phyloP scores from a whole-genome alignment of 257 asterid genomes.

The Linaria vulgaris region DNA sequence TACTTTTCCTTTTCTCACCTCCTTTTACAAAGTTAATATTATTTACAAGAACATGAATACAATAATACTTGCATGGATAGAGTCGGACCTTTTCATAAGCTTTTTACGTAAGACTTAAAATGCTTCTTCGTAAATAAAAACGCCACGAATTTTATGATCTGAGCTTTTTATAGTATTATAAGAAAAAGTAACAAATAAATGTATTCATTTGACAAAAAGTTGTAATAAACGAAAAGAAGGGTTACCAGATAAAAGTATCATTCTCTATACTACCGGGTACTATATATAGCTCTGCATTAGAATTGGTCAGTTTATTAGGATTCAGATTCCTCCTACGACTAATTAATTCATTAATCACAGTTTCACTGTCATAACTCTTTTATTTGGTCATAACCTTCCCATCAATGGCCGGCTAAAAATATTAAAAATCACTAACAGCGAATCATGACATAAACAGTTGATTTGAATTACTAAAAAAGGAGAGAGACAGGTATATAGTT shows the following conservation, averaged over 20 bases:
- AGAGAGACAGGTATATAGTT: too few relatives aligned
- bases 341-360: constrained; percentile 9
- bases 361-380: constrained; percentile 3
- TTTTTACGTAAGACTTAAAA: too few relatives aligned
- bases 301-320: constrained; percentile 23
- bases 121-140: too few relatives aligned
- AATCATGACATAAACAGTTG: not conserved
- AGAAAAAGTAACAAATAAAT: too few relatives aligned
- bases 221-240: not conserved
- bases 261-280: not conserved
- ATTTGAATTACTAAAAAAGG: too few relatives aligned
- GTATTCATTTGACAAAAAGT: not conserved
- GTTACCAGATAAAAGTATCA: not conserved
- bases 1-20: not conserved
- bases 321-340: not conserved
- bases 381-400: not conserved
- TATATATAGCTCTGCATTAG: constrained; percentile 10
- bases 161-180: too few relatives aligned
- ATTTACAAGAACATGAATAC: too few relatives aligned
- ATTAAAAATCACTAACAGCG: not conserved
- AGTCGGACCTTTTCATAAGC: too few relatives aligned
- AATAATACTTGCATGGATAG: too few relatives aligned
- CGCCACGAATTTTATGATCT: too few relatives aligned
- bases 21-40: not conserved
- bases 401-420: constrained; percentile 26